Conservation (phyloP, 495 filamentous ascomycete species). For the Hypoxylon trugodes region DNA sequence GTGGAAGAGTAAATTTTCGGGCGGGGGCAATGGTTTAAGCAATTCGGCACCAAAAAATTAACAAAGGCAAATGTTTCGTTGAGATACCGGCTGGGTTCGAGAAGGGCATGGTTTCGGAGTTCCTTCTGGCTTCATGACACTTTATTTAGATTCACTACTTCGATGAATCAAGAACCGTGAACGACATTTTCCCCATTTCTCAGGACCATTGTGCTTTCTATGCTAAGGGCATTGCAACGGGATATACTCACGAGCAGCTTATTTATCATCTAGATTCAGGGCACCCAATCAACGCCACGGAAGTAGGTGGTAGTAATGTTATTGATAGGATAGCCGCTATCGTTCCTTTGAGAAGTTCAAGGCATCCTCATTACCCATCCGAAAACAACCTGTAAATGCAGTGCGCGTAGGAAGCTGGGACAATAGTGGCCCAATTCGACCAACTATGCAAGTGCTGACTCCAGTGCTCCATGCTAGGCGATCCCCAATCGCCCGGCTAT, state of each 20-base stretch:
- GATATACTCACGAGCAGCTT: neutral
- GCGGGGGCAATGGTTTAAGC: constrained; percentile 21
- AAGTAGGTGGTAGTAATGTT: neutral
- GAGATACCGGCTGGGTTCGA: constrained; percentile 50
- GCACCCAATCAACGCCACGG: neutral
- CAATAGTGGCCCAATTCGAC: constrained; percentile 15
- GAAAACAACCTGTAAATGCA: constrained; percentile 41
- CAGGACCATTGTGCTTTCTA: neutral
- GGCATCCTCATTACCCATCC: constrained; percentile 8
- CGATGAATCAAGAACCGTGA: constrained; percentile 58
- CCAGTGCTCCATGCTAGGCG: constrained; percentile 49
- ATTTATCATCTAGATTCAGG: neutral
- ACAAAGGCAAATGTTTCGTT: constrained; percentile 47
- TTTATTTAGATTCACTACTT: constrained; percentile 59
- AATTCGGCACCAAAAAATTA: too few species aligned
- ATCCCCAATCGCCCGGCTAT: constrained; percentile 20
- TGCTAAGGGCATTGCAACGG: neutral
- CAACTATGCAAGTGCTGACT: constrained; percentile 41
- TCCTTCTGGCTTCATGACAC: constrained; percentile 53
- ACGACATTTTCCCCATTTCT: constrained; percentile 18
- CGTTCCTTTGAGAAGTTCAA: constrained; percentile 4
- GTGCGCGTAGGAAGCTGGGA: constrained; percentile 14
- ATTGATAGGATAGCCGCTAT: constrained; percentile 10
- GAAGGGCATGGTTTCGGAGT: constrained; percentile 63
- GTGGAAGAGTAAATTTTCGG: constrained; percentile 70